Evolutionary conservation across 768 basidiomycete genomes (phyloP), one percentile per base, ranked within the genome.

Genomic region (Clathrus columnatus): DNA sequence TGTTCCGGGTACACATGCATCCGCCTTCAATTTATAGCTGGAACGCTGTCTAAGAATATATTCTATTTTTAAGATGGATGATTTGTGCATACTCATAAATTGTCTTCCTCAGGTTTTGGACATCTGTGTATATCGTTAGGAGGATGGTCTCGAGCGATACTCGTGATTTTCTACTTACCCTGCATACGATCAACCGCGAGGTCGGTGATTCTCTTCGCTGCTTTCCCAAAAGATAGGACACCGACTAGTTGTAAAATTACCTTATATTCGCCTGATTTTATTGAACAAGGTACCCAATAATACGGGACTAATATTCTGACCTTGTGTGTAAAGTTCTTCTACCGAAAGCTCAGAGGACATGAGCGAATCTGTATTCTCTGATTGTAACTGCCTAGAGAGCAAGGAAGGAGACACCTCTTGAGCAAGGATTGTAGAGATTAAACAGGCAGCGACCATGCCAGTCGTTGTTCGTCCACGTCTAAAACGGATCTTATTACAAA

Each of bases 31-130:
- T 68, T 95, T 94, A 72, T 93, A 92, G 66, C 93, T 96, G 61
- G 16, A 21, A 54, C 28, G 42, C 24, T 50, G 52, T 29, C 43
- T 45, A 49, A 30, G 50, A 48, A 23, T 59, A 47, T 42, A 7
- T 20, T 48, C 41, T 44, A 16, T 54, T 42, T 36, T 46, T 49
- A 29, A 18, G 42, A 11, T 24, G 28, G 23, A 10, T 48, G 45
- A 30, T 26, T 29, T 53, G 48, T 46, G 72, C 87, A 68, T 66
- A 97, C 87, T 95, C 91, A 65, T 91, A 96, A 48, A 99, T 86
- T 0, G 96, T 91, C 67, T 90, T 91, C 30, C 96, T 82, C 36
- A 99, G 74, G 65, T 99, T 99, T 69, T 99, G 96, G 0, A 99
- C 94, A 60, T 94, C 93, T 70, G 26, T 30, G 72, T 51, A 58